Base-by-base conservation (phyloP, 257 asterid species). In the Primulina tabacum region DNA sequence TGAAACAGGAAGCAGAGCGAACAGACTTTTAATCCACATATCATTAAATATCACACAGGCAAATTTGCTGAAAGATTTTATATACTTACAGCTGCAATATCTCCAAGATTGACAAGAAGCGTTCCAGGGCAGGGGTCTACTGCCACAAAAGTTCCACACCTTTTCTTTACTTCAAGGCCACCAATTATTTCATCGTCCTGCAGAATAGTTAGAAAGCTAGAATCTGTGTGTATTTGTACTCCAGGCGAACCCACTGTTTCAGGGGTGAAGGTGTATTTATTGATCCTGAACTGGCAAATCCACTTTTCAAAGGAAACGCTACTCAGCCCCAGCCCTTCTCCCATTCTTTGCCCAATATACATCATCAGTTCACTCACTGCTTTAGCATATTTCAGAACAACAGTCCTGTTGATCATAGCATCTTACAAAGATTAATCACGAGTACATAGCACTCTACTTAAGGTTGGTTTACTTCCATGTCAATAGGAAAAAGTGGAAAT, bases 101-200 rank as follows among this genome's bases (percentile, higher is more conserved):
- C 97, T 65, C 97, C 96, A 17, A 90, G 80, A 72, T 85, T 82
- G 75, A 88, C 82, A 32, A 86, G 70, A 60, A 90, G 87, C 52
- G 89, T 80, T 20, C 89, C 85, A 0, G 90, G 90, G 64, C 73
- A 75, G 0, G 94, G 96, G 75, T 88, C 85, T 43, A 88, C 82
- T 0, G 87, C 73, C 71, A 70, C 72, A 29, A 80, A 88, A 17
- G 78, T 71, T 2, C 95, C 97, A 32, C 85, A 76, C 28, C 71
- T 79, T 38, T 52, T 69, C 93, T 86, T 79, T 0, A 86, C 85
- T 72, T 90, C 81, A 52, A 90, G 90, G 12, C 97, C 97, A 6
- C 91, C 88, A 18, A 86, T 65, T 30, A 38, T 67, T 16, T 86
- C 92, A 58, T 90, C 97, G 17, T 90, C 94, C 67, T 90, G 95